Percentiles rank a stretch among this genome's conserved stretches.
phyloP scores from a whole-genome alignment of 1,139 yeast genomes.

The Pneumocystis murina region DNA sequence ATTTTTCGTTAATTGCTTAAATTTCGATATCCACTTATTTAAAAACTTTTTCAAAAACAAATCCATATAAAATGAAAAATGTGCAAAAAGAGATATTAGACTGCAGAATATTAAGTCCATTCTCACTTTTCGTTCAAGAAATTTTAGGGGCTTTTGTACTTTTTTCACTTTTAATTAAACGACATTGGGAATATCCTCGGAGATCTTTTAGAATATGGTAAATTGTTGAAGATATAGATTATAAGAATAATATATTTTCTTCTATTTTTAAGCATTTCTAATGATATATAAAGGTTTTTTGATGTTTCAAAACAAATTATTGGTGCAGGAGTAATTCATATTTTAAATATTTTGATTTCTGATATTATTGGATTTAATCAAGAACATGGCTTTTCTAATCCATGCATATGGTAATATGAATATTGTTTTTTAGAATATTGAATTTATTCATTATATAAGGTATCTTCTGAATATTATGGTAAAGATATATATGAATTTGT shows the following conservation, averaged over 20 bases:
- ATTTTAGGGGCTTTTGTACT: conserved; percentile 60
- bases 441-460: not conserved
- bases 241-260: not conserved
- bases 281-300: not conserved
- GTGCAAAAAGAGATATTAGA: conserved; percentile 11
- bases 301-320: not conserved
- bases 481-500: not conserved
- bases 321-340: not conserved
- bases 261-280: not conserved
- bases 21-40: not conserved
- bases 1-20: not conserved
- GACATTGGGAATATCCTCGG: conserved; percentile 26
- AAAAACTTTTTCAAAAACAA: not conserved
- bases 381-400: not conserved
- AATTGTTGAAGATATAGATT: not conserved
- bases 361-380: not conserved
- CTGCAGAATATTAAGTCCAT: conserved; percentile 32
- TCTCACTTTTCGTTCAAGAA: conserved; percentile 28
- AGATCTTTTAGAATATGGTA: conserved; percentile 1
- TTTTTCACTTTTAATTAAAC: conserved; percentile 55
- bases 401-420: not conserved
- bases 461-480: not conserved
- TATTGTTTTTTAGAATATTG: not conserved
- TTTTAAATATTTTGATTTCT: not conserved
- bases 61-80: not conserved